These are phyloP conservation scores for Candida hungchunana DNA, from an alignment of 805 yeast genomes.

Conservation along the genomic window DNA sequence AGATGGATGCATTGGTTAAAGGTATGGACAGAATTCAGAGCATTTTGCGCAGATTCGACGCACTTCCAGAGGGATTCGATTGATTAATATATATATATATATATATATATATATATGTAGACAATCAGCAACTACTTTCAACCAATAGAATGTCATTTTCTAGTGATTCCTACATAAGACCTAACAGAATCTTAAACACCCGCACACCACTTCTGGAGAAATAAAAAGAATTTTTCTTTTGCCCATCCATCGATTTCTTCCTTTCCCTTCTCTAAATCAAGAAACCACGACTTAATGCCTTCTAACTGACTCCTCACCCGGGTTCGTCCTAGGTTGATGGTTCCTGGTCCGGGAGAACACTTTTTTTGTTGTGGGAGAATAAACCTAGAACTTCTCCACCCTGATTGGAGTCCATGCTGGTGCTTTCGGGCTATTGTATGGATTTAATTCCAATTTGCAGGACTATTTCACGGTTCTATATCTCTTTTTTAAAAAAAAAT, in stretches of 20 bases:
- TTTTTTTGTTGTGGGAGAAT: conserved; percentile 28
- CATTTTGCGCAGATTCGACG: conserved; percentile 39
- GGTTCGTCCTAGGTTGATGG: conserved; percentile 31
- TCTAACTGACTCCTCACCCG: conserved; percentile 26
- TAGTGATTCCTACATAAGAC: no score
- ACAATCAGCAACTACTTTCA: no score
- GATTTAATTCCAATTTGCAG: conserved; percentile 10
- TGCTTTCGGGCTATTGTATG: conserved; percentile 12
- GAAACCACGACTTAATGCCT: conserved; percentile 23
- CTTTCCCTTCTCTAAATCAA: conserved; percentile 12
- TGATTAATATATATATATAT: no score
- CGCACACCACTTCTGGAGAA: not conserved
- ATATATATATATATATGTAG: no score
- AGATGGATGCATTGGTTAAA: conserved; percentile 40
- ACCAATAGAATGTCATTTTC: no score
- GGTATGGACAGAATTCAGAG: conserved; percentile 61
- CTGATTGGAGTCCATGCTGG: conserved; percentile 23
- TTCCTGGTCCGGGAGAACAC: conserved; percentile 28
- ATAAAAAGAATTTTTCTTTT: no score
- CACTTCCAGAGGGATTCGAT: conserved; percentile 33
- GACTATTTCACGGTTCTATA: conserved; percentile 30
- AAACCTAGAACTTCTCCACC: conserved; percentile 29
- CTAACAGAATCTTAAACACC: no score
- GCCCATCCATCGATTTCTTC: no score
- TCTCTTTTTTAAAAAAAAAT: conserved; percentile 5